phyloP scores from a whole-genome alignment of 805 yeast species.

The Wickerhamiella siamensis region DNA sequence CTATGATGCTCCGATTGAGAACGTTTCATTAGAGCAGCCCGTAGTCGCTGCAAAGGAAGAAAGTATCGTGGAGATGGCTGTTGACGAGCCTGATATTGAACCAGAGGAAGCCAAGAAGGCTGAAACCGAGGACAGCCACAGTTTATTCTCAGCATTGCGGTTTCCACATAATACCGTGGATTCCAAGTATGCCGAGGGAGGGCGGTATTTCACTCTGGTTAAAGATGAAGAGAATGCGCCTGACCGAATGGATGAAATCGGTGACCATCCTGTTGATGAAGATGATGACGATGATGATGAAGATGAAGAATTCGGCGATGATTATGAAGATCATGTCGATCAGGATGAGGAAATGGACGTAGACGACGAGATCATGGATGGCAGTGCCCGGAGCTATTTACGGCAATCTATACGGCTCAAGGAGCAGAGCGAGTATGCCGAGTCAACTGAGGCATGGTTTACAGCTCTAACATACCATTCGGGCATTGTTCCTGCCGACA shows the following conservation, averaged over 20 bases:
- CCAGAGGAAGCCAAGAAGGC: conserved; percentile 13
- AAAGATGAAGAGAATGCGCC: conserved; percentile 10
- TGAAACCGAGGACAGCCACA: not conserved
- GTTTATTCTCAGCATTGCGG: conserved; percentile 1
- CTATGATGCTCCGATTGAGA: conserved; percentile 20
- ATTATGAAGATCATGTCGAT: conserved; percentile 8
- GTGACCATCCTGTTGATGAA: not conserved
- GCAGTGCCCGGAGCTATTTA: no score
- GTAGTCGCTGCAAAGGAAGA: not conserved
- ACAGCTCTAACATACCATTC: not conserved
- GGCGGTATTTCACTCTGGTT: conserved; percentile 49
- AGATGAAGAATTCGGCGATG: conserved; percentile 4
- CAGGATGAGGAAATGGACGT: not conserved
- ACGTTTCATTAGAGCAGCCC: not conserved
- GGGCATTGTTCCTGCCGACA: conserved; percentile 3
- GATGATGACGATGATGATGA: not conserved
- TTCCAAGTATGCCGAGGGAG: conserved; percentile 77
- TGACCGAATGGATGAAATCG: not conserved
- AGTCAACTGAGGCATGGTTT: not conserved
- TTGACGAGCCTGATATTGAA: conserved; percentile 1
- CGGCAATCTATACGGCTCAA: no score
- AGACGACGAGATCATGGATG: not conserved
- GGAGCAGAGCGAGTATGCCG: no score
- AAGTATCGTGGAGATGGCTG: not conserved
- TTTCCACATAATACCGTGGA: conserved; percentile 36